A percentile compares a stretch with the other conserved stretches of the same genome.
phyloP scores from a whole-genome alignment of 495 filamentous ascomycete species.

The Penicillium cinerascens region DNA sequence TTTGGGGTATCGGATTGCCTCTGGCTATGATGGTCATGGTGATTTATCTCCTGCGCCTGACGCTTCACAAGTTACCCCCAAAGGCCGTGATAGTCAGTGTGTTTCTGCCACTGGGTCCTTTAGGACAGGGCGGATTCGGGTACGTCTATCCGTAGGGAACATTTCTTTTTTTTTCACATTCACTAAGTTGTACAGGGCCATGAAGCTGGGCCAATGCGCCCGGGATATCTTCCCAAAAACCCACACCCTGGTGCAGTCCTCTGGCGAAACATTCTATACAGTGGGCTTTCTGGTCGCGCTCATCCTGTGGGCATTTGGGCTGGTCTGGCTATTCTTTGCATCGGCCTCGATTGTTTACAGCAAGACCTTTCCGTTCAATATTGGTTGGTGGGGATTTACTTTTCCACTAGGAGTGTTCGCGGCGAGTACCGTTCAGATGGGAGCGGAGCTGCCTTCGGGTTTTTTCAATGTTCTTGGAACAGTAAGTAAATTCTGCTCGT shows the following conservation, averaged over 20 bases:
- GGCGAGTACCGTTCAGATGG: conserved; percentile 45
- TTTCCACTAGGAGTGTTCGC: conserved; percentile 61
- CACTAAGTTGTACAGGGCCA: conserved; percentile 28
- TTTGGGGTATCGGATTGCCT: conserved; percentile 58
- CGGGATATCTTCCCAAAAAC: conserved; percentile 48
- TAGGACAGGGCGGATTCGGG: conserved; percentile 57
- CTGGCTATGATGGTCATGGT: conserved; percentile 53
- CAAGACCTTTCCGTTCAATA: conserved; percentile 58
- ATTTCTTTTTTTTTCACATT: neutral
- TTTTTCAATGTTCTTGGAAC: conserved; percentile 55
- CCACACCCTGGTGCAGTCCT: conserved; percentile 34
- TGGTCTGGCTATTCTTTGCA: conserved; percentile 63
- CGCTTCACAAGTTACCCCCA: conserved; percentile 53
- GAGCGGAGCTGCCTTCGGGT: conserved; percentile 44
- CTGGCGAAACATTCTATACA: conserved; percentile 52
- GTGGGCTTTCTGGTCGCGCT: conserved; percentile 50
- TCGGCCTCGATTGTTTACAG: conserved; percentile 28
- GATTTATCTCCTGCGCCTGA: conserved; percentile 60
- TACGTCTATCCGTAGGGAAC: conserved; percentile 6
- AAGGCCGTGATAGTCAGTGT: conserved; percentile 58
- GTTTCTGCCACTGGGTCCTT: conserved; percentile 59
- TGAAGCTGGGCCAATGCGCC: conserved; percentile 54
- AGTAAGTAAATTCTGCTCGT: conserved; percentile 16
- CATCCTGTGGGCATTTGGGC: conserved; percentile 58
- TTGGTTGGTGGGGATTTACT: conserved; percentile 67